These are phyloP conservation scores for Trametes cubensis DNA, from an alignment of 768 basidiomycete genomes.

Conservation along the genomic window DNA sequence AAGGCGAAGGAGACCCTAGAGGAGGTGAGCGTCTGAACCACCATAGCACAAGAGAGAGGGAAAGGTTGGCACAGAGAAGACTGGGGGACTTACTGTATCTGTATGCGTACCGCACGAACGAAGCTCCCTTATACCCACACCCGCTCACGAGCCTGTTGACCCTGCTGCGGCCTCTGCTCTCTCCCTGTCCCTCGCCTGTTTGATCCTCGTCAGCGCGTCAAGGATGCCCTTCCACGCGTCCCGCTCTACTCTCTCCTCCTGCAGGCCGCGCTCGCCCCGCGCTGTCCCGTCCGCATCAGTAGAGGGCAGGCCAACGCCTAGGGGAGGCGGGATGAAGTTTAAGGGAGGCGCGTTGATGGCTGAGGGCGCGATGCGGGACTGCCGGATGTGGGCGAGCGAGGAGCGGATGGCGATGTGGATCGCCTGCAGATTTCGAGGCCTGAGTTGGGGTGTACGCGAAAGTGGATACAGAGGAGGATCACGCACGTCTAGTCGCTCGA, in stretches of 20 bases:
- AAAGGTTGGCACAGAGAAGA: background rate
- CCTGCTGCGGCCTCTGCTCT: background rate
- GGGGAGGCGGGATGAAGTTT: conserved; percentile 74
- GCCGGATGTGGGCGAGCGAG: conserved; percentile 77
- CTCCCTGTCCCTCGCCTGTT: conserved; percentile 45
- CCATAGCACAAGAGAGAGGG: background rate
- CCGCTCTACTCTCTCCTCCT: conserved; percentile 74
- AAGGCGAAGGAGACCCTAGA: conserved; percentile 61
- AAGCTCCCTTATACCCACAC: conserved; percentile 4
- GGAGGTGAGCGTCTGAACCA: conserved; percentile 49
- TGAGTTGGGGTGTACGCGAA: no score
- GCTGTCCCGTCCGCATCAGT: conserved; percentile 35
- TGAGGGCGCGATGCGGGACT: conserved; percentile 83
- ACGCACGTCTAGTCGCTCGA: conserved; percentile 76
- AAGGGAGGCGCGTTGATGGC: conserved; percentile 80
- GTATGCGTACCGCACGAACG: conserved; percentile 7
- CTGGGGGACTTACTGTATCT: conserved; percentile 15
- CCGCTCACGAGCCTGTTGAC: background rate
- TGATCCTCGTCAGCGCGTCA: conserved; percentile 65
- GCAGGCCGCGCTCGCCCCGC: conserved; percentile 55
- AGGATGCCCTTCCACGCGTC: conserved; percentile 81
- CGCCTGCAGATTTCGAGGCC: conserved; percentile 42
- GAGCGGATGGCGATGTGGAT: conserved; percentile 79
- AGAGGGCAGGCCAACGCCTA: conserved; percentile 72
- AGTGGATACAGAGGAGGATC: background rate